Conservation (phyloP, 2,329 filamentous ascomycete genomes). For the Colletotrichum sp. region DNA sequence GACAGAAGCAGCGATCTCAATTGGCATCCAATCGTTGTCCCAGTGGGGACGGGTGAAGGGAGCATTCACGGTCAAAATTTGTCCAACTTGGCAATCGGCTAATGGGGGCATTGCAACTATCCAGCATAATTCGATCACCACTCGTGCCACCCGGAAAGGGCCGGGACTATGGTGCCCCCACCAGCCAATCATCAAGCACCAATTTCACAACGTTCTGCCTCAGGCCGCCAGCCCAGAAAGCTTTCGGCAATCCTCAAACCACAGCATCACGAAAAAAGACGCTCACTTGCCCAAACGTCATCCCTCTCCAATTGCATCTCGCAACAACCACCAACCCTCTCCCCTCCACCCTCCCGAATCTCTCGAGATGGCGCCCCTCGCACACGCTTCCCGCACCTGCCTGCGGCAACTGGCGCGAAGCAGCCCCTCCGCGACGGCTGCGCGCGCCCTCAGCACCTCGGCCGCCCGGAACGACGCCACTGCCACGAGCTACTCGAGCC, state of each 20-base stretch:
- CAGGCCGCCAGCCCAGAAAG: constrained; percentile 19
- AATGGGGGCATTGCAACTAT: constrained; percentile 13
- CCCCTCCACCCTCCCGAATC: constrained; percentile 16
- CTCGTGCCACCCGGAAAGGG: constrained; percentile 21
- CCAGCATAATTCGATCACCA: not conserved
- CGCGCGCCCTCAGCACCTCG: constrained; percentile 63
- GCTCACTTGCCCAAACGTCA: constrained; percentile 22
- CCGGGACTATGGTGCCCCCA: constrained; percentile 20
- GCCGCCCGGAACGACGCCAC: constrained; percentile 51
- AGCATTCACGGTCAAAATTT: not conserved
- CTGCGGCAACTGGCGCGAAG: constrained; percentile 61
- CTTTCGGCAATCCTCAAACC: constrained; percentile 32
- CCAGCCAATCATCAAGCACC: constrained; percentile 47
- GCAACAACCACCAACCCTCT: constrained; percentile 14
- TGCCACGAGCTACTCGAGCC: constrained; percentile 60
- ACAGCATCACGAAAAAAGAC: constrained; percentile 26
- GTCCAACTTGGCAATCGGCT: not conserved
- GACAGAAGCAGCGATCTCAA: not conserved
- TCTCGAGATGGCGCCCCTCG: constrained; percentile 69
- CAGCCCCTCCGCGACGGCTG: constrained; percentile 40
- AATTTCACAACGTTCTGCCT: constrained; percentile 50
- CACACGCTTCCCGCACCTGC: constrained; percentile 71
- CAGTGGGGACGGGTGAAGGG: not conserved
- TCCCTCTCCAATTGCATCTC: constrained; percentile 23
- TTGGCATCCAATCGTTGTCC: not conserved